Percentiles rank a stretch among this genome's conserved stretches.
Conservation (phyloP, 306 rosid species). For the Malus sieversii region DNA sequence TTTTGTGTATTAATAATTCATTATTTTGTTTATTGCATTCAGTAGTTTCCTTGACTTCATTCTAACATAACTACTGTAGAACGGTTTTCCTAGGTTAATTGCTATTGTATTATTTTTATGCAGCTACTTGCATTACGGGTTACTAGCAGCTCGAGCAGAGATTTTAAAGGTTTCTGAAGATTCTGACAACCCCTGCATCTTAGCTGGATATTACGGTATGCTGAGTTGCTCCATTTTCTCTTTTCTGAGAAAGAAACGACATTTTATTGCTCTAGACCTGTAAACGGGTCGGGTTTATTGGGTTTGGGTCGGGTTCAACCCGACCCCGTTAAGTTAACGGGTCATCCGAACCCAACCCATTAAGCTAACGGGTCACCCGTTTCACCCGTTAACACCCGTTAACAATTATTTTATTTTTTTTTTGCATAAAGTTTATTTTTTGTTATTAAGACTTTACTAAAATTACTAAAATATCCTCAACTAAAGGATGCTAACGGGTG, state of each 20-base stretch:
- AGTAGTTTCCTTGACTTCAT: background rate
- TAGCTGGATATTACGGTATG: constrained; percentile 75
- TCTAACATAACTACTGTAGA: background rate
- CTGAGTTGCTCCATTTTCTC: constrained; percentile 6
- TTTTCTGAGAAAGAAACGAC: background rate
- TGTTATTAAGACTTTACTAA: no score
- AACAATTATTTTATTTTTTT: no score
- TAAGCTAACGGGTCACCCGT: no score
- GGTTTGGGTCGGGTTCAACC: no score
- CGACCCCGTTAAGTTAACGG: no score
- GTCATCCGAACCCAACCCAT: no score
- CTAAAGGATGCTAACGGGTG: no score
- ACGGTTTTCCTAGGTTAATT: constrained; percentile 9
- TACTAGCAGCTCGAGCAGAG: constrained; percentile 97
- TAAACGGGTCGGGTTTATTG: no score
- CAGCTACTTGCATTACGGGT: constrained; percentile 92
- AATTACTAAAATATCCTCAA: no score
- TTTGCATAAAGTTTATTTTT: no score
- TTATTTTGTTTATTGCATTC: background rate
- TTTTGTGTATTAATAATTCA: background rate
- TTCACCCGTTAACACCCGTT: no score
- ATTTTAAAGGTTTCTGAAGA: constrained; percentile 59
- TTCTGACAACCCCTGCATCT: constrained; percentile 73
- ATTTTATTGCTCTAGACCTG: no score
- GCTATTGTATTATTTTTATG: constrained; percentile 15